Evolutionary conservation across 352 stramenopile species (phyloP).

Genomic region (Ophiocytium majus): DNA sequence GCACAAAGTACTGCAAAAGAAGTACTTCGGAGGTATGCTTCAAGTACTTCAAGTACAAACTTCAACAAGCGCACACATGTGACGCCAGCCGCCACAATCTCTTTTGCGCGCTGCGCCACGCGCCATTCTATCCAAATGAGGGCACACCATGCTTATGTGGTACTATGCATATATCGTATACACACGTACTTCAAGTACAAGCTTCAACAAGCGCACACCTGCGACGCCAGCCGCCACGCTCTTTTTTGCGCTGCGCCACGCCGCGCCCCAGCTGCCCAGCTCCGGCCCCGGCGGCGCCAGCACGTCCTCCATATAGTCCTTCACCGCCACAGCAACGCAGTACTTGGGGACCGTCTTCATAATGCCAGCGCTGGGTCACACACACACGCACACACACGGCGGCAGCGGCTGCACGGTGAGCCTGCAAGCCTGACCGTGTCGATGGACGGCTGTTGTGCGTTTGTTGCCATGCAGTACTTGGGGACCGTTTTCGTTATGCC

Average conservation of each 20-base stretch:
- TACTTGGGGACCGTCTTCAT: slow-evolving; percentile 83
- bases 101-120: background rate
- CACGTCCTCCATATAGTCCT: slow-evolving; percentile 67
- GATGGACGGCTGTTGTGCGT: no score
- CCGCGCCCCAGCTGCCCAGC: slow-evolving; percentile 21
- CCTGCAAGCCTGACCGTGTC: no score
- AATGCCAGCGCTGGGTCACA: slow-evolving; percentile 65
- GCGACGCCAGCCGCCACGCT: slow-evolving; percentile 73
- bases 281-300: slow-evolving; percentile 14
- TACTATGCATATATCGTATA: no score
- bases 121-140: no score
- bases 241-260: slow-evolving; percentile 72
- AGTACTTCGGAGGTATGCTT: no score
- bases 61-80: slow-evolving; percentile 61
- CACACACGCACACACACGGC: no score
- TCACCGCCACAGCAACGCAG: slow-evolving; percentile 71
- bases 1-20: no score
- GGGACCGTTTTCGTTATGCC: slow-evolving; percentile 78
- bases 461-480: slow-evolving; percentile 78
- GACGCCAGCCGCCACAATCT: slow-evolving; percentile 73
- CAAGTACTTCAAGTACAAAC: no score
- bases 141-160: no score
- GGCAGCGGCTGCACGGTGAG: no score
- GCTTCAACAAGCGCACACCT: slow-evolving; percentile 56
- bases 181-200: no score